A percentile compares a stretch with the other conserved stretches of the same genome.
These are phyloP conservation scores for Ustulina deusta DNA, from an alignment of 2,329 filamentous ascomycete species.

Conservation along the genomic window DNA sequence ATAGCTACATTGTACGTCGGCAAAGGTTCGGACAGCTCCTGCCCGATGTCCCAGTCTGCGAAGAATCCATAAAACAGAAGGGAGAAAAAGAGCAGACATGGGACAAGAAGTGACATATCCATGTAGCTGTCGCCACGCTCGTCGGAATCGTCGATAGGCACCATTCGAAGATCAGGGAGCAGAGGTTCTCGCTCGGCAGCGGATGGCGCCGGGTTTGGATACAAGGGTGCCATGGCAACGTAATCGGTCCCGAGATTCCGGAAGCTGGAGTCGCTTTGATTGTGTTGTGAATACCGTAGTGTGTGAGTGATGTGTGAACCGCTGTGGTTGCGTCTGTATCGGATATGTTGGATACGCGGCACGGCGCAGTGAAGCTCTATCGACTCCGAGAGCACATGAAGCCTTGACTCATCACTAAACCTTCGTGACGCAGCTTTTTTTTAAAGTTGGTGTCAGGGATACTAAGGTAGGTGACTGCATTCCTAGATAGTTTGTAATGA, in stretches of 20 bases:
- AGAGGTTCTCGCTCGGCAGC: slow-evolving; percentile 7
- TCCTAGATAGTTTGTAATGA: too few species aligned
- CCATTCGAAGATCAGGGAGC: background rate
- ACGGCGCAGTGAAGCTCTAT: background rate
- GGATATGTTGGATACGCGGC: background rate
- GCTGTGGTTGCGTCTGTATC: background rate
- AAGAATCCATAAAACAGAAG: background rate
- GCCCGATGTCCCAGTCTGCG: background rate
- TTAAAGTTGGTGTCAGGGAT: too few species aligned
- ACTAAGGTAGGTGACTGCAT: too few species aligned
- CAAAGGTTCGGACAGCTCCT: background rate
- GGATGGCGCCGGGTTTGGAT: background rate
- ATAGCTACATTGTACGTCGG: slow-evolving; percentile 44
- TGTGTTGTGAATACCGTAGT: too few species aligned
- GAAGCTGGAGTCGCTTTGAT: background rate
- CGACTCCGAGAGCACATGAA: background rate
- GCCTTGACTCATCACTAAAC: too few species aligned
- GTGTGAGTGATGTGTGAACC: too few species aligned
- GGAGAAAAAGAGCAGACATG: background rate
- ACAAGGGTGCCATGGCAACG: background rate
- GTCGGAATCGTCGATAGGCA: background rate
- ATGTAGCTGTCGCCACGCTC: background rate
- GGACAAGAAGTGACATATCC: background rate
- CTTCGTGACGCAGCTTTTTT: too few species aligned
- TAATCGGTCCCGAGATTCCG: background rate